Conservation (phyloP, 257 asterid genomes). For the Nicotiana knightiana region DNA sequence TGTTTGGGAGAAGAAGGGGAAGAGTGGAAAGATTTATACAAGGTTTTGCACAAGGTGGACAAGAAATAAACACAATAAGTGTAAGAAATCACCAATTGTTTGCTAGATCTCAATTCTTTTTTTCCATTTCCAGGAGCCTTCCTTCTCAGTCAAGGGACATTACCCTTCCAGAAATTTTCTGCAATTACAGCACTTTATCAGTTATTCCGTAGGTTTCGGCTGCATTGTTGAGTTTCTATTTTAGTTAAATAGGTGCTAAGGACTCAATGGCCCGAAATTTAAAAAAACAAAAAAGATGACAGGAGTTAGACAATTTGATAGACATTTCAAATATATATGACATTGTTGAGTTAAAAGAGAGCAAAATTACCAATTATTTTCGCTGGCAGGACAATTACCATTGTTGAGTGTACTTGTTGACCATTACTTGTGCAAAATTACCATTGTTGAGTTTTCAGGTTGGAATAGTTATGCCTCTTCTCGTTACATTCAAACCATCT, state of each 20-base stretch:
- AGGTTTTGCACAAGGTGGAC: neutral
- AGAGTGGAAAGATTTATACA: too few relatives aligned
- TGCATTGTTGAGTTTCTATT: neutral
- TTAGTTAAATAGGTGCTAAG: slow-evolving; percentile 11
- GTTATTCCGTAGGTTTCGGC: neutral
- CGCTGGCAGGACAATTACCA: slow-evolving; percentile 3
- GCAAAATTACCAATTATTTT: slow-evolving; percentile 19
- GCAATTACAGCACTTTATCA: neutral
- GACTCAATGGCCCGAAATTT: slow-evolving; percentile 19
- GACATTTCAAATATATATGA: neutral
- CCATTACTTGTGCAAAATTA: too few relatives aligned
- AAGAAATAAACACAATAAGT: neutral
- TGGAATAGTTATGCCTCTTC: too few relatives aligned
- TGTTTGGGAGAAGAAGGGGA: neutral
- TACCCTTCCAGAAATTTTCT: slow-evolving; percentile 6
- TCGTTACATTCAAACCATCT: too few relatives aligned
- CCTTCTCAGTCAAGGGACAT: slow-evolving; percentile 7
- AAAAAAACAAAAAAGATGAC: neutral
- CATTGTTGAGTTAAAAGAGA: neutral
- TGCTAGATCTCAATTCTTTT: too few relatives aligned
- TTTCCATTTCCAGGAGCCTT: slow-evolving; percentile 15
- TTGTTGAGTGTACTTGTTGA: too few relatives aligned
- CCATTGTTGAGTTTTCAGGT: too few relatives aligned
- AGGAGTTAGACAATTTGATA: neutral
- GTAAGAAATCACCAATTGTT: too few relatives aligned